Evolutionary conservation across 495 filamentous ascomycete species (phyloP), one percentile per base, ranked within the genome.

Genomic region (Aspergillus sclerotiicarbonarius): DNA sequence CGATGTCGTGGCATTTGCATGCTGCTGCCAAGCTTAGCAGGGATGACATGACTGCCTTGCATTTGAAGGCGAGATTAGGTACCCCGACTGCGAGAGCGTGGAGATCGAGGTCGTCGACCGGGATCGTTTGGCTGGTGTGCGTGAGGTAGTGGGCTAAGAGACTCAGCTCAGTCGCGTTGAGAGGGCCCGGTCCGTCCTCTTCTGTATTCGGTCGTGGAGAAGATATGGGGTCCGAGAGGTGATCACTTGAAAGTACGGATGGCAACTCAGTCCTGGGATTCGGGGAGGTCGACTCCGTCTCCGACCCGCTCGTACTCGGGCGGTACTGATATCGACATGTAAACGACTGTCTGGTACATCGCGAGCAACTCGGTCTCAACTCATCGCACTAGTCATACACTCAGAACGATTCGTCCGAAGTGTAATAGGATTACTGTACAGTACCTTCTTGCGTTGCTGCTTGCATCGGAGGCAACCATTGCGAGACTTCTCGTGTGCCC

Each of bases 81-180:
- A 78, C 74, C 9, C 74, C 69, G 18, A 76, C 58, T n/a, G 74
- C 70, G 0, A 78, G 60, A 6, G 71, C 65, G 54, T 75, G 72
- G 46, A 70, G 69, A 44, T 77, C 74, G 0, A 70, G 60, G 15
- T 66, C 43, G 46, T 71, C 69, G 16, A 73, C 58, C 0, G 71
- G 68, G 12, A 63, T 50, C n/a, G 67, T 67, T 39, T 54, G 69
- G 60, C 76, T 74, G 1, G 74, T 78, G 63, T 78, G 74, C 12
- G 70, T 66, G 30, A 77, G 64, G 43, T 74, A 78, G 65, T 77
- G 73, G 29, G 59, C 60, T 10, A 78, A 44, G 2, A 78, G 65
- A 41, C 66, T 64, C 37, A 72, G 63, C 29, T 77, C 76, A 25
- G 57, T 63, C 9, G 68, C 62, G 6, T 64, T 57, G 1, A 77